Percentiles rank a stretch among this genome's conserved stretches.
Conservation (phyloP, 345 rosid genomes). For the Nephelium lappaceum region DNA sequence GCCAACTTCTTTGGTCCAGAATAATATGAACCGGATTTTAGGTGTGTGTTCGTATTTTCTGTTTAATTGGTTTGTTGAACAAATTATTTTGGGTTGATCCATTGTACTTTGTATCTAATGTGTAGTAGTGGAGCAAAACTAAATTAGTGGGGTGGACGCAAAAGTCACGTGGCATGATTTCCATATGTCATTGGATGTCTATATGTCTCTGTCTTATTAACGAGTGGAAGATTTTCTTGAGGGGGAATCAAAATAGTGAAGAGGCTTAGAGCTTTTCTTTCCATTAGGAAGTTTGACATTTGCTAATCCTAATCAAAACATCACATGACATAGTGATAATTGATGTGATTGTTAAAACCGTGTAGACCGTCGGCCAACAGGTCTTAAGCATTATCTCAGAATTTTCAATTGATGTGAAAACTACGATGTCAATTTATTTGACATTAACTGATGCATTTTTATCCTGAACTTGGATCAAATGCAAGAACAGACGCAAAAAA, state of each 20-base stretch:
- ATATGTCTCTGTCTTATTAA: no score
- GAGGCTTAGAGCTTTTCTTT: neutral
- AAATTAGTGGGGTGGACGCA: no score
- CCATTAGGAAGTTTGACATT: neutral
- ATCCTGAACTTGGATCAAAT: neutral
- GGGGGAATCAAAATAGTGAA: no score
- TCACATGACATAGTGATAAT: neutral
- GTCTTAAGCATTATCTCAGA: neutral
- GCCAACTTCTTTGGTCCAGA: neutral
- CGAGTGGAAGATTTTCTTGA: no score
- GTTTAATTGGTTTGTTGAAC: no score
- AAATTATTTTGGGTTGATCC: no score
- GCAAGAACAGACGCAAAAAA: neutral
- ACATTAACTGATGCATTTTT: neutral
- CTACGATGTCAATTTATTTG: neutral
- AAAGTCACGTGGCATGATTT: no score
- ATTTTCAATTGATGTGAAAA: neutral
- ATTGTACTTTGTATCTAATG: no score
- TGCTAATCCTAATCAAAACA: neutral
- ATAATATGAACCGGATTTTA: neutral
- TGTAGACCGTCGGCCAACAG: neutral
- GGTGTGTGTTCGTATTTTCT: neutral
- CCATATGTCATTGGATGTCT: no score
- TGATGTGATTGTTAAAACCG: slow-evolving; percentile 11
- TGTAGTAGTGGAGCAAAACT: no score